A percentile compares a stretch with the other conserved stretches of the same genome.
phyloP scores from a whole-genome alignment of 257 asterid genomes.

The Jaltomata sinuosa region DNA sequence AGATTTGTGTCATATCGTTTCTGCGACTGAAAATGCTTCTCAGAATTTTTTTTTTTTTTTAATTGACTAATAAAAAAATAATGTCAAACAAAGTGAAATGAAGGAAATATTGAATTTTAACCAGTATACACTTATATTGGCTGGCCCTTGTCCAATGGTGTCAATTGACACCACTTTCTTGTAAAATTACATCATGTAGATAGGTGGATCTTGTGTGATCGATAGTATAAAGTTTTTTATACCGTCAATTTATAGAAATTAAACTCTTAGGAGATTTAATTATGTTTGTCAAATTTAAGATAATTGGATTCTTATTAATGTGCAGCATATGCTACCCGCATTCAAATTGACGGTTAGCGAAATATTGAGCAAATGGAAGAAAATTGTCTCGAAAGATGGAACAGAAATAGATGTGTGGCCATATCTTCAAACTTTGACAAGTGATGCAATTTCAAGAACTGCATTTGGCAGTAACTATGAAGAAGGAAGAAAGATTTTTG shows the following conservation, averaged over 20 bases:
- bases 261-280: not conserved
- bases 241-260: not conserved
- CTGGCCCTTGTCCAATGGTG: no score
- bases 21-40: no score
- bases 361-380: slow-evolving; percentile 1
- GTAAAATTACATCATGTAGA: no score
- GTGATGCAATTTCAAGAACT: slow-evolving; percentile 15
- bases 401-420: slow-evolving; percentile 10
- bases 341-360: not conserved
- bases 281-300: not conserved
- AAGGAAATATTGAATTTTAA: no score
- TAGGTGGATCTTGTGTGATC: not conserved
- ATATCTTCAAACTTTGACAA: slow-evolving; percentile 7
- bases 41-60: no score
- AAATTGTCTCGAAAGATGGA: not conserved
- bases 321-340: slow-evolving; percentile 10
- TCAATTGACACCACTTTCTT: no score
- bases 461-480: slow-evolving; percentile 5
- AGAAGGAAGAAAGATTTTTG: slow-evolving; percentile 7
- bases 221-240: not conserved
- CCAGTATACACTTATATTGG: no score
- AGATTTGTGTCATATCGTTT: no score
- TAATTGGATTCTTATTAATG: not conserved
- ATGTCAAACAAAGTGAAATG: no score
- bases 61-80: no score